Percentiles rank a stretch among this genome's conserved stretches.
Evolutionary conservation across 2,329 filamentous ascomycete genomes (phyloP).

Genomic region (Teratosphaeria destructans): DNA sequence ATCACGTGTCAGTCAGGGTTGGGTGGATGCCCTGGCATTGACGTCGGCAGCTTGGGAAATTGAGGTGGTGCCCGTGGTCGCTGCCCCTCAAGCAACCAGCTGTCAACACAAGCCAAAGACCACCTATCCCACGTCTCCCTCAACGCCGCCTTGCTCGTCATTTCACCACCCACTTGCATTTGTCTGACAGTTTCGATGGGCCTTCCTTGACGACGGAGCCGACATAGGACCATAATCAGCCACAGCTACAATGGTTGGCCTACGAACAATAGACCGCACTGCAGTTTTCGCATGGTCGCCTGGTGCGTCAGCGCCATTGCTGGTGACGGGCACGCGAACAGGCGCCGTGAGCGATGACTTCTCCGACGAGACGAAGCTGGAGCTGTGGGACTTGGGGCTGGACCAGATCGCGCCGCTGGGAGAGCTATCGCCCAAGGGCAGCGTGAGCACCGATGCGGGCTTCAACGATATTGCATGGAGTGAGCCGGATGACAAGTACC

Average conservation of each 20-base stretch:
- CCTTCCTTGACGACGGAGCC: not conserved
- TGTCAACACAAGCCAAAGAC: not conserved
- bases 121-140: not conserved
- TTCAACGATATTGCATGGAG: constrained; percentile 98
- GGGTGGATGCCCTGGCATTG: not conserved
- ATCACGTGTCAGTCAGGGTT: constrained; percentile 2
- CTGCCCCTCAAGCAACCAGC: not conserved
- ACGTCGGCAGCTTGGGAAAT: not conserved
- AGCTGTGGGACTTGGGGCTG: constrained; percentile 88
- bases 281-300: constrained; percentile 97
- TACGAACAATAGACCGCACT: constrained; percentile 92
- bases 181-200: not conserved
- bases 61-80: not conserved
- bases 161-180: not conserved
- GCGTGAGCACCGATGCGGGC: constrained; percentile 79
- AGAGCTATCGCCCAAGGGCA: constrained; percentile 77
- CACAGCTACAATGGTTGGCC: constrained; percentile 66
- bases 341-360: constrained; percentile 96
- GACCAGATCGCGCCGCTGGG: constrained; percentile 64
- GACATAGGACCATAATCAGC: not conserved
- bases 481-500: constrained; percentile 64
- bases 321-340: constrained; percentile 88
- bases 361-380: constrained; percentile 90
- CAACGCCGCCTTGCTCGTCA: not conserved
- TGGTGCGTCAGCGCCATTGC: constrained; percentile 62